These are phyloP conservation scores for Cantharellus cinnabarinus DNA, from an alignment of 768 basidiomycete species.

Conservation along the genomic window DNA sequence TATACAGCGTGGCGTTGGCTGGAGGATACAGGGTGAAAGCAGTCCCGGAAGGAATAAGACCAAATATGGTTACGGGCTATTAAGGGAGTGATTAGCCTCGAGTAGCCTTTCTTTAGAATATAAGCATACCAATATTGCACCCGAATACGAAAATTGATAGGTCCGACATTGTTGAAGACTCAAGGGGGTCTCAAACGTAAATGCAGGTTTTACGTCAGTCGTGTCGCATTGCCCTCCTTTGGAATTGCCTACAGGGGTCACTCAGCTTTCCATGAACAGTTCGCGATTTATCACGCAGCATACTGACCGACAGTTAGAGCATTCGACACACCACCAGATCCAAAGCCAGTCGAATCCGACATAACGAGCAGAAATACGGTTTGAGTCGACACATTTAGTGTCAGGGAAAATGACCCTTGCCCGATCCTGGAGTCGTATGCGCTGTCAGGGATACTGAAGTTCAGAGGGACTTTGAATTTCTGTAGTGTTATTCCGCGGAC, in stretches of 20 bases:
- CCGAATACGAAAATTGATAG: too few species aligned
- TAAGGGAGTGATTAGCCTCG: background rate
- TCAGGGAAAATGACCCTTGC: slow-evolving; percentile 4
- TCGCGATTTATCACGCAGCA: background rate
- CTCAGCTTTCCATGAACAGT: background rate
- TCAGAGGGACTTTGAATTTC: slow-evolving; percentile 4
- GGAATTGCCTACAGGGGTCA: too few species aligned
- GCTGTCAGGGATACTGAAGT: slow-evolving; percentile 2
- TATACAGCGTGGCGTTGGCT: background rate
- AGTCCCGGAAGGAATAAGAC: slow-evolving; percentile 4
- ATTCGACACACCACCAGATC: slow-evolving; percentile 5
- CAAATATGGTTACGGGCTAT: background rate
- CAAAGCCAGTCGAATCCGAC: slow-evolving; percentile 8
- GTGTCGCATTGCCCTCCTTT: too few species aligned
- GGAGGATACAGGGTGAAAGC: slow-evolving; percentile 4
- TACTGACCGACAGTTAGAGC: slow-evolving; percentile 3
- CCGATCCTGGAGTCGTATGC: slow-evolving; percentile 1
- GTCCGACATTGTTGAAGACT: too few species aligned
- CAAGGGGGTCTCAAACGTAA: too few species aligned
- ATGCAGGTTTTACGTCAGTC: too few species aligned
- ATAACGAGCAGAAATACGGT: slow-evolving; percentile 5
- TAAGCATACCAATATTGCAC: too few species aligned
- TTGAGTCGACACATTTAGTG: slow-evolving; percentile 1
- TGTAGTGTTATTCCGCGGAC: background rate
- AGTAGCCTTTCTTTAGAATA: too few species aligned